phyloP scores from a whole-genome alignment of 495 filamentous ascomycete genomes.

The Podospora fimiseda region DNA sequence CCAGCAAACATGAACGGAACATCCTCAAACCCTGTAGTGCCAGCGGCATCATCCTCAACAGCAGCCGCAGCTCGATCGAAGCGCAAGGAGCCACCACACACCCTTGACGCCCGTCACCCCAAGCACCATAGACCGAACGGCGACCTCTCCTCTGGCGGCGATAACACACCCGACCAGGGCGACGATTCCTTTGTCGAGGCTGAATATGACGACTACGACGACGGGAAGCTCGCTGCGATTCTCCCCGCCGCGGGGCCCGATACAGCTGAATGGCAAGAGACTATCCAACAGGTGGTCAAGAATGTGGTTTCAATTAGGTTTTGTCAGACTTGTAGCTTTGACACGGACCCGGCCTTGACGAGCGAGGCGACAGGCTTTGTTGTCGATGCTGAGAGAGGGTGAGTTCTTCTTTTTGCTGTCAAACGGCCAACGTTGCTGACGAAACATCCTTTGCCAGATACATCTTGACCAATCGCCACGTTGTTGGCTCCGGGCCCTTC shows the following conservation, averaged over 20 bases:
- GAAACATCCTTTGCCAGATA: constrained; percentile 41
- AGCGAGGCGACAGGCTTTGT: constrained; percentile 98
- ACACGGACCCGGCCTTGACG: constrained; percentile 86
- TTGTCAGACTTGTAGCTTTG: constrained; percentile 96
- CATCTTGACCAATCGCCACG: constrained; percentile 86
- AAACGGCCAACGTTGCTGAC: no score
- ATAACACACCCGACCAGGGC: constrained; percentile 39
- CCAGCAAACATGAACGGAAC: constrained; percentile 11
- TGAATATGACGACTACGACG: constrained; percentile 35
- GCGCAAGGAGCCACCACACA: constrained; percentile 42
- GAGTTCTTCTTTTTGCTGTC: constrained; percentile 25
- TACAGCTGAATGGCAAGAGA: constrained; percentile 93
- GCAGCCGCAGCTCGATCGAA: constrained; percentile 36
- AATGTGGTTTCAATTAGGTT: constrained; percentile 97
- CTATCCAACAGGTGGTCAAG: constrained; percentile 85
- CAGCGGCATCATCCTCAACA: constrained; percentile 27
- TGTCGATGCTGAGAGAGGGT: constrained; percentile 91
- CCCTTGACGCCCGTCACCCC: constrained; percentile 36
- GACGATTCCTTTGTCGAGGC: constrained; percentile 28
- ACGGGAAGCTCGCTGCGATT: constrained; percentile 25
- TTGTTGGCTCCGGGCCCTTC: constrained; percentile 94
- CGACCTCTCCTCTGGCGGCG: constrained; percentile 33
- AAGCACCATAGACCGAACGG: constrained; percentile 47
- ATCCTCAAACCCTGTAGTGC: constrained; percentile 23
- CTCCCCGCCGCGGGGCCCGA: constrained; percentile 57